Percentiles rank a stretch among this genome's conserved stretches.
Conservation (phyloP, 1,284 basidiomycete genomes). For the Agroathelia rolfsii region DNA sequence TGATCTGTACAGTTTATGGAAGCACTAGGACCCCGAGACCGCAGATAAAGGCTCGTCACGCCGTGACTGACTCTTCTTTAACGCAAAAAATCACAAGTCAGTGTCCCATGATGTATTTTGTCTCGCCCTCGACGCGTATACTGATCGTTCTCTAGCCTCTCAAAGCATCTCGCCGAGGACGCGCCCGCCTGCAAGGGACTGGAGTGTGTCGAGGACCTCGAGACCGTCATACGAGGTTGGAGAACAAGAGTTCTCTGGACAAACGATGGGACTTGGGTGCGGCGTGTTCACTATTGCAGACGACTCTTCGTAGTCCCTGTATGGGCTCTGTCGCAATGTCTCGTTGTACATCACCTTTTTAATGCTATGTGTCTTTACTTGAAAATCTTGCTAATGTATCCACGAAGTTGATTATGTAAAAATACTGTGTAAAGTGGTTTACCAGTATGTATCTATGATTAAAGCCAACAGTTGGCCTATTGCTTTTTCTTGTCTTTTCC, state of each 20-base stretch:
- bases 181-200: slow-evolving; percentile 59
- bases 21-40: slow-evolving; percentile 1
- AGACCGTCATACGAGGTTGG: slow-evolving; percentile 75
- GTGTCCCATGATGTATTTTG: slow-evolving; percentile 16
- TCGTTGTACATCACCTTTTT: slow-evolving; percentile 56
- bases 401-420: background rate
- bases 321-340: slow-evolving; percentile 77
- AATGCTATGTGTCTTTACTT: slow-evolving; percentile 5
- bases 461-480: slow-evolving; percentile 1
- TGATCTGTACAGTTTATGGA: slow-evolving; percentile 26
- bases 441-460: too few species aligned
- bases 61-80: slow-evolving; percentile 13
- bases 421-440: slow-evolving; percentile 1
- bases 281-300: slow-evolving; percentile 43
- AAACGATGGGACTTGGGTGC: slow-evolving; percentile 81
- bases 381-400: slow-evolving; percentile 5
- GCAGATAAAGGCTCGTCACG: slow-evolving; percentile 18
- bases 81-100: slow-evolving; percentile 56
- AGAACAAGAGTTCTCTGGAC: slow-evolving; percentile 39
- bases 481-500: slow-evolving; percentile 2
- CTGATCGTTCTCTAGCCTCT: slow-evolving; percentile 32
- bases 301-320: slow-evolving; percentile 53
- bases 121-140: slow-evolving; percentile 3
- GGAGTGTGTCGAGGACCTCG: slow-evolving; percentile 72
- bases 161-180: slow-evolving; percentile 85